Evolutionary conservation across 139 green algal genomes (phyloP).

Genomic region (Haematococcus sp.): DNA sequence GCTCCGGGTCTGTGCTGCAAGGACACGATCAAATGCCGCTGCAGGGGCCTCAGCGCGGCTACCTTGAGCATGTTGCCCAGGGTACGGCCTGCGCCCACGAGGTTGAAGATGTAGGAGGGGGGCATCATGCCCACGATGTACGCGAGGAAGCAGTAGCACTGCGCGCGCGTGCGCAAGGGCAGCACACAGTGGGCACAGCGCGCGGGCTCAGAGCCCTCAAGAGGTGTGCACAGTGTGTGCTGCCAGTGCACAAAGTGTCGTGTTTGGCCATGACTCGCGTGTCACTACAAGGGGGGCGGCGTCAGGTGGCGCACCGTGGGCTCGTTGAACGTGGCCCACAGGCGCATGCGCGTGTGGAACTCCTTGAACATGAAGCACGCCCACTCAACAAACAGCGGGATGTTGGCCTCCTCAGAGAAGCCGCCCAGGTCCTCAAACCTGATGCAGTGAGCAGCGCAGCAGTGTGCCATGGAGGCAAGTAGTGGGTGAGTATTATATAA

Average conservation of each 20-base stretch:
- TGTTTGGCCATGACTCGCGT: not conserved
- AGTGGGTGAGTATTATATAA: no score
- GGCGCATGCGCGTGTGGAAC: conserved; percentile 58
- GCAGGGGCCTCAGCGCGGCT: no score
- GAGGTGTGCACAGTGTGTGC: no score
- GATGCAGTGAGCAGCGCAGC: no score
- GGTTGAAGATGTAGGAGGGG: conserved; percentile 52
- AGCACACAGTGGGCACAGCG: not conserved
- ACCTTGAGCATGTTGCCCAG: conserved; percentile 38
- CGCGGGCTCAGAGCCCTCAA: no score
- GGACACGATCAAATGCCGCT: no score
- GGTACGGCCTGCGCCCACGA: conserved; percentile 18
- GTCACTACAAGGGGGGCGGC: not conserved
- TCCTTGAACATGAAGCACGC: conserved; percentile 47
- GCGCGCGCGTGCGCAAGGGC: not conserved
- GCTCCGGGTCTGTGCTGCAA: no score
- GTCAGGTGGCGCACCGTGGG: conserved; percentile 48
- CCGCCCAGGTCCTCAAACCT: conserved; percentile 75
- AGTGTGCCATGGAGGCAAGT: no score
- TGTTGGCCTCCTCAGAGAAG: conserved; percentile 74
- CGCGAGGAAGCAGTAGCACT: conserved; percentile 59
- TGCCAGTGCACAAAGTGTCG: not conserved
- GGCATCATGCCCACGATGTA: conserved; percentile 71
- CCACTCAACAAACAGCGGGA: conserved; percentile 73
- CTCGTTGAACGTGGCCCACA: conserved; percentile 91